Evolutionary conservation across 164 flowering plant species (phyloP).

Genomic region (Stephania japonica): DNA sequence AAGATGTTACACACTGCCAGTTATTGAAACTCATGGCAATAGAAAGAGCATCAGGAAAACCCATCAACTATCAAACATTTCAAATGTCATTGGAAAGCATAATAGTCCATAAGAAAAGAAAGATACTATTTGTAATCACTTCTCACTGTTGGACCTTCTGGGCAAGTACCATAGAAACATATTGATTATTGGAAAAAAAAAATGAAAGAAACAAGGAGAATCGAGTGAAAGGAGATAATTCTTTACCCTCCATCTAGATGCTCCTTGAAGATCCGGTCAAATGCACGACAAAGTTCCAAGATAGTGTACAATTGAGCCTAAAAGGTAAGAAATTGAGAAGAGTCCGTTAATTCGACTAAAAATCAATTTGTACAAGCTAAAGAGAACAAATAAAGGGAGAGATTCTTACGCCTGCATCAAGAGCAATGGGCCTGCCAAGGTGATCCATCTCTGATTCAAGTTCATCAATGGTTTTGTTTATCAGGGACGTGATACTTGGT

Average conservation of each 20-base stretch:
- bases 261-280: slow-evolving; percentile 77
- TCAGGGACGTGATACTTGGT: slow-evolving; percentile 55
- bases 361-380: neutral
- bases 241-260: slow-evolving; percentile 87
- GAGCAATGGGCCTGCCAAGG: slow-evolving; percentile 63
- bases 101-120: neutral
- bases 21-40: neutral
- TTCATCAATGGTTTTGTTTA: slow-evolving; percentile 59
- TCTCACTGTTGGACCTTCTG: neutral
- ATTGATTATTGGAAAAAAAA: too few species aligned
- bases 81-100: neutral
- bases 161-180: too few species aligned
- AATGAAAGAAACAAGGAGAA: neutral
- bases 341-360: neutral
- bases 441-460: slow-evolving; percentile 59
- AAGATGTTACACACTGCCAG: neutral
- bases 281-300: slow-evolving; percentile 80
- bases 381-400: slow-evolving; percentile 2
- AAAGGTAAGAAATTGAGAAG: neutral
- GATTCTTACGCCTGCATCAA: slow-evolving; percentile 69
- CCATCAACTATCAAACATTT: neutral
- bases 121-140: neutral
- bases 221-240: neutral
- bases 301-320: slow-evolving; percentile 83
- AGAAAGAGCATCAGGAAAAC: neutral